These are phyloP conservation scores for Globisporangium heterothallicum DNA, from an alignment of 352 stramenopile genomes.

Conservation along the genomic window DNA sequence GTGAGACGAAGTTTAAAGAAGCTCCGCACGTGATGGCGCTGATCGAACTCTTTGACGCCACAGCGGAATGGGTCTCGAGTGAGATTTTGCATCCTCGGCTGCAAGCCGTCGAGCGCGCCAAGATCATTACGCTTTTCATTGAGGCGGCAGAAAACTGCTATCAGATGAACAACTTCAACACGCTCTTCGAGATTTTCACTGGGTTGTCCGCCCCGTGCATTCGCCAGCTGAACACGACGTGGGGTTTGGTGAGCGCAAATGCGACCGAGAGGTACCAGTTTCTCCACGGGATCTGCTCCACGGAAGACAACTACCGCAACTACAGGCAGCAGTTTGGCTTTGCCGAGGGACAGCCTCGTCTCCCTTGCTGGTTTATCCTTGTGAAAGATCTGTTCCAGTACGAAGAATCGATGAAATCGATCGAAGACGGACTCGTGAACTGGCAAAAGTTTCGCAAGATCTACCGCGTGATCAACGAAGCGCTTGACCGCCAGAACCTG, in stretches of 20 bases:
- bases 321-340: slow-evolving; percentile 79
- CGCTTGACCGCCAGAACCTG: slow-evolving; percentile 72
- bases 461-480: slow-evolving; percentile 71
- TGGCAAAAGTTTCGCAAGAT: slow-evolving; percentile 87
- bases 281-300: slow-evolving; percentile 76
- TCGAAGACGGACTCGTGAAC: slow-evolving; percentile 77
- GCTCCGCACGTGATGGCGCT: slow-evolving; percentile 77
- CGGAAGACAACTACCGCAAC: slow-evolving; percentile 83
- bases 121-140: slow-evolving; percentile 82
- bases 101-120: slow-evolving; percentile 71
- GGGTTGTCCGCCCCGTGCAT: slow-evolving; percentile 78
- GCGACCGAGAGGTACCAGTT: slow-evolving; percentile 76
- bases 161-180: slow-evolving; percentile 88
- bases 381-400: slow-evolving; percentile 85
- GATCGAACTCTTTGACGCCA: slow-evolving; percentile 84
- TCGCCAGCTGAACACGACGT: slow-evolving; percentile 79
- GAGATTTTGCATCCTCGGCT: slow-evolving; percentile 84
- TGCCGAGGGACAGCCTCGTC: slow-evolving; percentile 64
- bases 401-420: slow-evolving; percentile 84
- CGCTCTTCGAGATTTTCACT: slow-evolving; percentile 78
- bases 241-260: slow-evolving; percentile 58
- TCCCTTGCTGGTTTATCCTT: slow-evolving; percentile 84
- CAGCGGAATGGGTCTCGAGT: slow-evolving; percentile 82
- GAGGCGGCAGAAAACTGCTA: slow-evolving; percentile 77
- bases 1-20: slow-evolving; percentile 73